Evolutionary conservation across 1,139 yeast species (phyloP).

Genomic region (Geotrichum citri-aurantii): DNA sequence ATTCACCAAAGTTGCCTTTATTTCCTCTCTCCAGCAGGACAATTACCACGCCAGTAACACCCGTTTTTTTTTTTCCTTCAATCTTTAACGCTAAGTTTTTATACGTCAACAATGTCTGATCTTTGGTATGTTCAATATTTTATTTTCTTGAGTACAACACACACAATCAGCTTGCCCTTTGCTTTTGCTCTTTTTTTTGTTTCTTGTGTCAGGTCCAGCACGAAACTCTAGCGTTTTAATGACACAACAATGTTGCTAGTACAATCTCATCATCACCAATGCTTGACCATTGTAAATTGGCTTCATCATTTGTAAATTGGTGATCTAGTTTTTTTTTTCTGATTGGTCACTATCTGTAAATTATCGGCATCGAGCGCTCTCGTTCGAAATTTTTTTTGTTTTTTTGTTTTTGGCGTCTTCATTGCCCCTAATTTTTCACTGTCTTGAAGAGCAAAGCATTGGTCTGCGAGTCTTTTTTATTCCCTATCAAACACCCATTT

Average conservation of each 20-base stretch:
- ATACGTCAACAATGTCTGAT: slow-evolving; percentile 17
- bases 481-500: background rate
- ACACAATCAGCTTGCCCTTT: background rate
- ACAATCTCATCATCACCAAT: background rate
- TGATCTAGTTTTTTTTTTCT: background rate
- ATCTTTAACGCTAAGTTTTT: background rate
- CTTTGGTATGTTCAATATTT: slow-evolving; percentile 17
- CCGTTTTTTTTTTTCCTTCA: background rate
- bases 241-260: background rate
- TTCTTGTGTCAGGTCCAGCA: background rate
- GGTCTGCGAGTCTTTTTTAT: background rate
- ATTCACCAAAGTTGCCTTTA: background rate
- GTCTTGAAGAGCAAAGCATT: background rate
- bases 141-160: background rate
- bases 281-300: background rate
- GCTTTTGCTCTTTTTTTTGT: background rate
- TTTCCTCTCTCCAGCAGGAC: background rate
- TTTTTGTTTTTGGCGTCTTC: background rate
- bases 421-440: background rate
- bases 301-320: background rate
- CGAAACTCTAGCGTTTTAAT: background rate
- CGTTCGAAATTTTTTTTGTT: background rate
- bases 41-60: background rate
- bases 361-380: background rate
- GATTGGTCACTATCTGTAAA: background rate